Percentiles rank a stretch among this genome's conserved stretches.
Conservation (phyloP, 768 basidiomycete species). For the Chlorophyllum brunneum region DNA sequence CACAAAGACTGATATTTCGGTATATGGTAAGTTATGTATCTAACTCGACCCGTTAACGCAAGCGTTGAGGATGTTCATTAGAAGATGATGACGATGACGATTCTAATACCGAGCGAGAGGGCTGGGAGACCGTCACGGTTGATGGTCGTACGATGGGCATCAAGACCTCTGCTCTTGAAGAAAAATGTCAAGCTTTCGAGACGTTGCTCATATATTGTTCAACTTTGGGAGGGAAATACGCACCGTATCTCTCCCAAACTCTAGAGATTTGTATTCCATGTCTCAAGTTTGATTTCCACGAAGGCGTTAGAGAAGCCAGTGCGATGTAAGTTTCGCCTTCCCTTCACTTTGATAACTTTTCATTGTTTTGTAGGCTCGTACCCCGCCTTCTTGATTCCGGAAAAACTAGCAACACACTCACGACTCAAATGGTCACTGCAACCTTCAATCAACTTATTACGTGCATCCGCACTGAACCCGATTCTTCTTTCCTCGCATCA, state of each 20-base stretch:
- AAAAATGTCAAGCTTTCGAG: constrained; percentile 86
- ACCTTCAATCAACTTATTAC: constrained; percentile 63
- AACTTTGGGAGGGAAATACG: constrained; percentile 61
- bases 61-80: background rate
- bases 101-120: constrained; percentile 55
- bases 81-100: constrained; percentile 53
- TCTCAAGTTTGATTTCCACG: constrained; percentile 76
- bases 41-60: constrained; percentile 1
- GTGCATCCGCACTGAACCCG: constrained; percentile 63
- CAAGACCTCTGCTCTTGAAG: constrained; percentile 76
- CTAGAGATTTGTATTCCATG: constrained; percentile 71
- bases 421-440: constrained; percentile 63
- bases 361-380: constrained; percentile 45
- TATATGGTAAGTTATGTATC: constrained; percentile 49
- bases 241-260: constrained; percentile 67
- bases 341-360: background rate
- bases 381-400: constrained; percentile 70
- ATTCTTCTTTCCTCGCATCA: constrained; percentile 74
- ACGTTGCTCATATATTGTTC: constrained; percentile 81
- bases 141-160: constrained; percentile 77
- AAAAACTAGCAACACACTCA: constrained; percentile 60
- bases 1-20: constrained; percentile 74
- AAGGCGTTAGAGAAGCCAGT: constrained; percentile 77
- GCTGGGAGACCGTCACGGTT: constrained; percentile 76
- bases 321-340: constrained; percentile 50